These are phyloP conservation scores for Linnemannia exigua DNA, from an alignment of 192 early-diverging fungal species.

Conservation along the genomic window DNA sequence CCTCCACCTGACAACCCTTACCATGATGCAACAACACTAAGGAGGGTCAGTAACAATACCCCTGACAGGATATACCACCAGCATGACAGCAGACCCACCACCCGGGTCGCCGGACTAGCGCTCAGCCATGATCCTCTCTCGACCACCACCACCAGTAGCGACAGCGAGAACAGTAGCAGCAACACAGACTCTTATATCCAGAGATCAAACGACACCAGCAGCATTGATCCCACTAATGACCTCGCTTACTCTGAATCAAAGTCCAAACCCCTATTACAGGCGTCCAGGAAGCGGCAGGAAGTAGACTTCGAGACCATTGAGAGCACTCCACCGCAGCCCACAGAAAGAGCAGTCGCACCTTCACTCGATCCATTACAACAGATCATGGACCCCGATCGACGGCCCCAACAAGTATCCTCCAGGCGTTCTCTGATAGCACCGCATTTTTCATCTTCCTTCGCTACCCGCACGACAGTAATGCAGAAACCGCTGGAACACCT, in stretches of 20 bases:
- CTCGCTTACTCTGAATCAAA: neutral
- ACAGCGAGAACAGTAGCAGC: neutral
- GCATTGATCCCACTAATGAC: neutral
- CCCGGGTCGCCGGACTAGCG: neutral
- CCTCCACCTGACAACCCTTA: constrained; percentile 5
- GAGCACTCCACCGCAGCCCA: neutral
- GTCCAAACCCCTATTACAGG: neutral
- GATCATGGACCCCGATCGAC: neutral
- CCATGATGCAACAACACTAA: neutral
- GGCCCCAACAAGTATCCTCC: neutral
- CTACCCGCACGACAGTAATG: neutral
- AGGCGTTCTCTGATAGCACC: constrained; percentile 8
- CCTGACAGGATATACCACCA: neutral
- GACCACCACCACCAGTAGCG: neutral
- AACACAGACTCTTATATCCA: neutral
- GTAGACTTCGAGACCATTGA: neutral
- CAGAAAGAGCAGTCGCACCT: constrained; percentile 2
- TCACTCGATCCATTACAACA: constrained; percentile 7
- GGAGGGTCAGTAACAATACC: constrained; percentile 2
- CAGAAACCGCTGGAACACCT: constrained; percentile 31
- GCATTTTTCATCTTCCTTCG: neutral
- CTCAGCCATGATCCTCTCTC: constrained; percentile 1
- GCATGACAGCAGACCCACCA: neutral
- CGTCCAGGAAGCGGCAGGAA: neutral
- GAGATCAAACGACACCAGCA: neutral